Evolutionary conservation across 2,329 filamentous ascomycete species (phyloP).

Genomic region (Claviceps humidiphila): DNA sequence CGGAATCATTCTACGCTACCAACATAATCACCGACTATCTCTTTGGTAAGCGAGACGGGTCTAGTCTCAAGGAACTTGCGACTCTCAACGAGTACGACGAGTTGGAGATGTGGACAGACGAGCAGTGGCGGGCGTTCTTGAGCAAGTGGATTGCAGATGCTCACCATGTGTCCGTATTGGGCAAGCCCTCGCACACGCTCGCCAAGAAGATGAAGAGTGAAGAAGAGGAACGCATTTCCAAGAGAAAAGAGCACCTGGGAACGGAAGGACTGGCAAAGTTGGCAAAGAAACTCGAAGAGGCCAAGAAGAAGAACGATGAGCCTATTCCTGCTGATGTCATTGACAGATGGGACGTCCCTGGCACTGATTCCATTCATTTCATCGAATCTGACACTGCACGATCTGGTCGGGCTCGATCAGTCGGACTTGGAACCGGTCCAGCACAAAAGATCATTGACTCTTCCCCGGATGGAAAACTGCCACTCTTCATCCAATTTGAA

Average conservation of each 20-base stretch:
- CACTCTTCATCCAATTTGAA: slow-evolving; percentile 93
- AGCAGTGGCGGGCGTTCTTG: slow-evolving; percentile 71
- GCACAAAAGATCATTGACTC: slow-evolving; percentile 67
- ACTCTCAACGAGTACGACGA: slow-evolving; percentile 48
- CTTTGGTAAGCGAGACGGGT: slow-evolving; percentile 76
- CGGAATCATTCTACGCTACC: slow-evolving; percentile 66
- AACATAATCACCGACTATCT: slow-evolving; percentile 87
- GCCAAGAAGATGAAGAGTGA: slow-evolving; percentile 70
- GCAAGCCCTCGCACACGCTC: slow-evolving; percentile 68
- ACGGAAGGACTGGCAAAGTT: slow-evolving; percentile 67
- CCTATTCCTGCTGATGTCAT: slow-evolving; percentile 75
- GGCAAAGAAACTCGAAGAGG: slow-evolving; percentile 61
- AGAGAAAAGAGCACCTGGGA: slow-evolving; percentile 67
- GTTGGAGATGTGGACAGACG: slow-evolving; percentile 67
- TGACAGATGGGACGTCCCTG: slow-evolving; percentile 67
- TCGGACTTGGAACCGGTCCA: slow-evolving; percentile 53
- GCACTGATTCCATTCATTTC: slow-evolving; percentile 86
- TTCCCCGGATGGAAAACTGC: slow-evolving; percentile 45
- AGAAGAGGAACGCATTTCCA: slow-evolving; percentile 65
- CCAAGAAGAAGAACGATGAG: slow-evolving; percentile 78
- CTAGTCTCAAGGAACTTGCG: slow-evolving; percentile 50
- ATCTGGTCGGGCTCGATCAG: slow-evolving; percentile 59
- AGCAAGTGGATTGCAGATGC: slow-evolving; percentile 76
- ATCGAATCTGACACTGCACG: slow-evolving; percentile 78
- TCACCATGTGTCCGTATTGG: slow-evolving; percentile 75